These are phyloP conservation scores for Heliamphora pulchella DNA, from an alignment of 179 eudicot species.

Conservation along the genomic window DNA sequence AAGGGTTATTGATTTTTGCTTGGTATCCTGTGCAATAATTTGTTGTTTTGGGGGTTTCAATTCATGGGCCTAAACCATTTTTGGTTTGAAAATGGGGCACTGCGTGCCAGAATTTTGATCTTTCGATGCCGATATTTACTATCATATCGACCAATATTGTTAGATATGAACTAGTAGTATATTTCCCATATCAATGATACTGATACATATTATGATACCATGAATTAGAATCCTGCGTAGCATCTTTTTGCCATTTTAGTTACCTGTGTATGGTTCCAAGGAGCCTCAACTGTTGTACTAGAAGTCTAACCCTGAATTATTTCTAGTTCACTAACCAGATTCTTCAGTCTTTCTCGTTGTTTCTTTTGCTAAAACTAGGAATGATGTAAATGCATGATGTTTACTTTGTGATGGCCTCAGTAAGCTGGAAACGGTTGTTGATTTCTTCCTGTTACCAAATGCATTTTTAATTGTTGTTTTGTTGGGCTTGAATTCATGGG, in stretches of 20 bases:
- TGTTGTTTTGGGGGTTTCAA: background rate
- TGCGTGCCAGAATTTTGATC: background rate
- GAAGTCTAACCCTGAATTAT: background rate
- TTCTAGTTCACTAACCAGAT: background rate
- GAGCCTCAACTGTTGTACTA: background rate
- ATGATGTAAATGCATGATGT: background rate
- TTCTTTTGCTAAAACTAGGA: background rate
- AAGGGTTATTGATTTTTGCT: background rate
- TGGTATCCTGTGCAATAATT: background rate
- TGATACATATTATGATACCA: background rate
- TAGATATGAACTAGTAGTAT: no score
- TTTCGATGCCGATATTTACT: background rate
- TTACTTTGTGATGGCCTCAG: background rate
- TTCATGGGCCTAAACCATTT: slow-evolving; percentile 3
- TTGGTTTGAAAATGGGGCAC: background rate
- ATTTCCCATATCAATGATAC: background rate
- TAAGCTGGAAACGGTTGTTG: no score
- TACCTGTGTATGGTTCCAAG: background rate
- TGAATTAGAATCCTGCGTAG: background rate
- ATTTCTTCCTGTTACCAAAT: no score
- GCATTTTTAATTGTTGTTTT: no score
- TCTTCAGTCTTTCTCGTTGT: background rate
- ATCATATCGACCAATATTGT: background rate
- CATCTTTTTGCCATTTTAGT: background rate
- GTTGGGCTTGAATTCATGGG: background rate